Conservation (phyloP, 306 rosid genomes). For the Corylus avellana region DNA sequence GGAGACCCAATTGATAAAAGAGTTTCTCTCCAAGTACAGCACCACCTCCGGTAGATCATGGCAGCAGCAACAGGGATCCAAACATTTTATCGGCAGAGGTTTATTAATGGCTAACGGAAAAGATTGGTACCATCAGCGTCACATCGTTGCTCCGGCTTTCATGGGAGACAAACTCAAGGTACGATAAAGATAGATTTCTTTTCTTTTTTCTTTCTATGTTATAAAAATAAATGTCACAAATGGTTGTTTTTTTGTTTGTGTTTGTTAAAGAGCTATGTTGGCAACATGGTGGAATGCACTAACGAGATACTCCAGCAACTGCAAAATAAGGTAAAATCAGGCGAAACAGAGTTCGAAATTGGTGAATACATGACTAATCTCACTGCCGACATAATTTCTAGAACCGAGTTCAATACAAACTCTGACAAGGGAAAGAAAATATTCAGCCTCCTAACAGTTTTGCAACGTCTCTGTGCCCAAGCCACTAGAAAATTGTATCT, state of each 20-base stretch:
- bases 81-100: constrained; percentile 63
- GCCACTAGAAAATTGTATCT: constrained; percentile 78
- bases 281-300: constrained; percentile 94
- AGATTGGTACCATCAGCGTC: constrained; percentile 73
- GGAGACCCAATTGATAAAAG: constrained; percentile 64
- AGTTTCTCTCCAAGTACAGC: constrained; percentile 50
- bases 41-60: constrained; percentile 60
- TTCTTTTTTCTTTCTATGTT: constrained; percentile 5
- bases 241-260: constrained; percentile 20
- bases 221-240: neutral
- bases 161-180: constrained; percentile 69
- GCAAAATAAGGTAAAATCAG: constrained; percentile 39
- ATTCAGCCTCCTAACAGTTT: constrained; percentile 59
- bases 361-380: constrained; percentile 65
- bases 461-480: constrained; percentile 79
- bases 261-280: constrained; percentile 69
- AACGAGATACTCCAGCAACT: constrained; percentile 68
- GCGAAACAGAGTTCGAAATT: constrained; percentile 70
- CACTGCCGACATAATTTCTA: constrained; percentile 82
- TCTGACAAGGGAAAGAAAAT: constrained; percentile 81
- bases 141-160: constrained; percentile 69
- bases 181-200: constrained; percentile 8
- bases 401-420: constrained; percentile 75
- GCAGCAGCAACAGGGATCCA: constrained; percentile 64
- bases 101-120: constrained; percentile 69